Percentiles rank a stretch among this genome's conserved stretches.
Conservation (phyloP, 495 filamentous ascomycete genomes). For the Penicillium macrosclerotiorum region DNA sequence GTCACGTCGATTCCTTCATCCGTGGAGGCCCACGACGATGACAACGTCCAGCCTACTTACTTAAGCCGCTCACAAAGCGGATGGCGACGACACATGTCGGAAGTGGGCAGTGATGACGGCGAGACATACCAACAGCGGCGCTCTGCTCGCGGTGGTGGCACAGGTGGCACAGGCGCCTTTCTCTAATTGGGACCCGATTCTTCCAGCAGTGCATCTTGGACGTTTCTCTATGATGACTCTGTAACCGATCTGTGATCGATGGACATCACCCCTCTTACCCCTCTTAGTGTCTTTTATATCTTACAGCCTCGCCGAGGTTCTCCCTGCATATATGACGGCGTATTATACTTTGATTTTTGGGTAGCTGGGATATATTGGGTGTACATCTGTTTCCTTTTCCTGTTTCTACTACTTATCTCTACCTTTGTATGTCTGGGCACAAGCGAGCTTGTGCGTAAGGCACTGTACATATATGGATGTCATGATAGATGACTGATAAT, state of each 20-base stretch:
- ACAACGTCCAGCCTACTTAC: conserved; percentile 12
- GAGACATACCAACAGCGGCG: conserved; percentile 7
- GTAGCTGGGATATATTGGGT: not conserved
- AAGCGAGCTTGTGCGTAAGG: too few relatives aligned
- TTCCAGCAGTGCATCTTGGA: too few relatives aligned
- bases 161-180: too few relatives aligned
- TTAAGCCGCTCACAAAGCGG: conserved; percentile 25
- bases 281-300: too few relatives aligned
- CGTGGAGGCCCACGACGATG: conserved; percentile 11
- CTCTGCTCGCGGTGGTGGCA: conserved; percentile 8
- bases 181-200: too few relatives aligned
- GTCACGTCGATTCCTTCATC: conserved; percentile 21
- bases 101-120: conserved; percentile 19
- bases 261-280: too few relatives aligned
- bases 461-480: conserved; percentile 23
- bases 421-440: too few relatives aligned
- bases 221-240: too few relatives aligned
- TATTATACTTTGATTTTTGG: not conserved
- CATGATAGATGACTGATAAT: conserved; percentile 21
- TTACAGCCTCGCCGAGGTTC: too few relatives aligned
- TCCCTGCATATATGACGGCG: conserved; percentile 5
- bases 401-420: conserved; percentile 2
- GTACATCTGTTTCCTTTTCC: conserved; percentile 1
- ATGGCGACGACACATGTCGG: conserved; percentile 34
- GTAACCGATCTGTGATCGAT: too few relatives aligned